phyloP scores from a whole-genome alignment of 1,284 basidiomycete genomes.

The Boletellus deceptivus region DNA sequence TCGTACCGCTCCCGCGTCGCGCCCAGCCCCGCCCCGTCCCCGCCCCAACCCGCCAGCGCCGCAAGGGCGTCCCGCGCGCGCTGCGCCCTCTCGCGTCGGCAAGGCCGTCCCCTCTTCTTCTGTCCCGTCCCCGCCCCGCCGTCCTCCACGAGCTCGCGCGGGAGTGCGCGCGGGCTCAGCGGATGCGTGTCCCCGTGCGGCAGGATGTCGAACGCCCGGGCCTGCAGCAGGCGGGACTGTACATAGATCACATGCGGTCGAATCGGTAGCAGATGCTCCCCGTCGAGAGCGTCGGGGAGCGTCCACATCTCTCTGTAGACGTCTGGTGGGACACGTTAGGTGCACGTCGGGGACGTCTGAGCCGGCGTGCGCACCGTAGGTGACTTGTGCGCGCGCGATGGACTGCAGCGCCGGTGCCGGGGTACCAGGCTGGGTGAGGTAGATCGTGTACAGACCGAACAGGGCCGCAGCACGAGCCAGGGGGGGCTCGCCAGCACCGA shows the following conservation, averaged over 20 bases:
- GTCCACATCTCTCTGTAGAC: conserved; percentile 45
- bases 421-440: conserved; percentile 58
- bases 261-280: conserved; percentile 42
- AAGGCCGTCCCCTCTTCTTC: conserved; percentile 67
- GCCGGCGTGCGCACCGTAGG: conserved; percentile 47
- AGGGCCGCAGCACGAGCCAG: conserved; percentile 55
- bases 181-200: conserved; percentile 52
- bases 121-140: conserved; percentile 6
- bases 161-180: conserved; percentile 58
- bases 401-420: conserved; percentile 49
- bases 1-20: conserved; percentile 41
- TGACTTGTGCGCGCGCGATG: conserved; percentile 51
- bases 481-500: conserved; percentile 45
- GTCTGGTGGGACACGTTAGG: conserved; percentile 42
- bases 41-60: conserved; percentile 50
- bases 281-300: conserved; percentile 44
- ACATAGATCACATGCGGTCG: conserved; percentile 49
- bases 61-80: conserved; percentile 48
- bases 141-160: conserved; percentile 58
- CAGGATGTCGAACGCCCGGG: conserved; percentile 55
- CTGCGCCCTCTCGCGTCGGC: conserved; percentile 56
- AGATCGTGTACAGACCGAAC: conserved; percentile 68
- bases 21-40: conserved; percentile 30
- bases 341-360: neutral
- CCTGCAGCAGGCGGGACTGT: conserved; percentile 45